Conservation (phyloP, 2,329 filamentous ascomycete species). For the Raffaelea albimanens region DNA sequence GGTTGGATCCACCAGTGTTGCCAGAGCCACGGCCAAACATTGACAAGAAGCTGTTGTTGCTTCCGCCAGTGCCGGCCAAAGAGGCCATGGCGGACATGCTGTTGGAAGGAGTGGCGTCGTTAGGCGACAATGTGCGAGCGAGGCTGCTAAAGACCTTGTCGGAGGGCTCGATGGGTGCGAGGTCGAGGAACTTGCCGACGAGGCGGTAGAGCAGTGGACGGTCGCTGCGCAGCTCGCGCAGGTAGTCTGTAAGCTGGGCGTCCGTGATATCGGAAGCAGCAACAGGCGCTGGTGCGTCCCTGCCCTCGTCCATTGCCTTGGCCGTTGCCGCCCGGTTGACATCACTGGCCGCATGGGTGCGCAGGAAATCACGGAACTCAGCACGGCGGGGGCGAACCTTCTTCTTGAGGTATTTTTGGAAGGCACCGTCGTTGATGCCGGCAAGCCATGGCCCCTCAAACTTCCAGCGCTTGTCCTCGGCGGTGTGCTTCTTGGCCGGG, state of each 20-base stretch:
- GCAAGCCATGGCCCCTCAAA: slow-evolving; percentile 59
- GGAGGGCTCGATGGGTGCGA: slow-evolving; percentile 38
- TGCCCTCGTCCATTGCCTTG: slow-evolving; percentile 29
- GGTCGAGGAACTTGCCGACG: slow-evolving; percentile 52
- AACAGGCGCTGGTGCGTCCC: slow-evolving; percentile 19
- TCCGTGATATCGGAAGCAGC: slow-evolving; percentile 35
- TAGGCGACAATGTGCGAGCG: slow-evolving; percentile 14
- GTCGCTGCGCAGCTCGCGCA: slow-evolving; percentile 43
- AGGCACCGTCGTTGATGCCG: slow-evolving; percentile 50
- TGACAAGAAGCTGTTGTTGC: slow-evolving; percentile 14
- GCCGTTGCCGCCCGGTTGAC: slow-evolving; percentile 27
- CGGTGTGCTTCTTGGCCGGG: slow-evolving; percentile 20
- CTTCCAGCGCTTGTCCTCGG: slow-evolving; percentile 50
- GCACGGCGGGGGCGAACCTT: slow-evolving; percentile 41
- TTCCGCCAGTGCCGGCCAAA: not conserved
- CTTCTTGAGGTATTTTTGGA: slow-evolving; percentile 44
- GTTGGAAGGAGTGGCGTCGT: slow-evolving; percentile 15
- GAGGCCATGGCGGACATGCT: not conserved
- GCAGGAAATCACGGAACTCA: slow-evolving; percentile 47
- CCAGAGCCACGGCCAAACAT: not conserved
- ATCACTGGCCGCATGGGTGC: slow-evolving; percentile 35
- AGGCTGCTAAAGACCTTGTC: slow-evolving; percentile 10
- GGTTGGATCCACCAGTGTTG: slow-evolving; percentile 18
- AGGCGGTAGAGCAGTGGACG: slow-evolving; percentile 39
- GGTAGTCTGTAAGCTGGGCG: slow-evolving; percentile 38